These are phyloP conservation scores for Volvox carteri DNA, from an alignment of 163 green algal species.

Conservation along the genomic window DNA sequence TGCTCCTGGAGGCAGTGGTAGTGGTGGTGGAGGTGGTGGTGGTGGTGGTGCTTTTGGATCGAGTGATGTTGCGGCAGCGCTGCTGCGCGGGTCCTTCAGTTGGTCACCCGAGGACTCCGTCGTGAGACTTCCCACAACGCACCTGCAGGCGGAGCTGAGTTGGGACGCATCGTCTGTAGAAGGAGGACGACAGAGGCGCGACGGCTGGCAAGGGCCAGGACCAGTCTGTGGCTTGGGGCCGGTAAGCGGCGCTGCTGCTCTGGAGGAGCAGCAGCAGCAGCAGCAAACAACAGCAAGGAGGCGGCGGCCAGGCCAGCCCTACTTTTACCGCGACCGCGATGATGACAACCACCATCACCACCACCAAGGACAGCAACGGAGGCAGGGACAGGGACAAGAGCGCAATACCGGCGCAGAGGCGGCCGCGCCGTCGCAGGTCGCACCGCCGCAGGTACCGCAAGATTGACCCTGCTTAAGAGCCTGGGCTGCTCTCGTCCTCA, in stretches of 20 bases:
- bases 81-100: not conserved
- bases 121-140: not conserved
- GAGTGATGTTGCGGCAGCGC: not conserved
- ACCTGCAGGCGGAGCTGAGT: slow-evolving; percentile 17
- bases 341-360: not conserved
- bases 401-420: not conserved
- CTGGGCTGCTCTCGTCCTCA: no score
- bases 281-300: no score
- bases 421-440: not conserved
- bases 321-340: no score
- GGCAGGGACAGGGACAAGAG: no score
- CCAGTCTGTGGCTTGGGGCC: not conserved
- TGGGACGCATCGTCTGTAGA: not conserved
- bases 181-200: not conserved
- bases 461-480: no score
- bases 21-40: no score
- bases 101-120: not conserved
- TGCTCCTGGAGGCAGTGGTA: no score
- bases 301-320: not conserved
- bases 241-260: not conserved
- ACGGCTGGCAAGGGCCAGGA: not conserved
- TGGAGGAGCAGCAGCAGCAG: not conserved
- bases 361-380: not conserved
- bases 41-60: no score
- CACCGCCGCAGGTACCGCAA: not conserved